Evolutionary conservation across 345 rosid genomes (phyloP).

Genomic region (Sonneratia caseolaris): DNA sequence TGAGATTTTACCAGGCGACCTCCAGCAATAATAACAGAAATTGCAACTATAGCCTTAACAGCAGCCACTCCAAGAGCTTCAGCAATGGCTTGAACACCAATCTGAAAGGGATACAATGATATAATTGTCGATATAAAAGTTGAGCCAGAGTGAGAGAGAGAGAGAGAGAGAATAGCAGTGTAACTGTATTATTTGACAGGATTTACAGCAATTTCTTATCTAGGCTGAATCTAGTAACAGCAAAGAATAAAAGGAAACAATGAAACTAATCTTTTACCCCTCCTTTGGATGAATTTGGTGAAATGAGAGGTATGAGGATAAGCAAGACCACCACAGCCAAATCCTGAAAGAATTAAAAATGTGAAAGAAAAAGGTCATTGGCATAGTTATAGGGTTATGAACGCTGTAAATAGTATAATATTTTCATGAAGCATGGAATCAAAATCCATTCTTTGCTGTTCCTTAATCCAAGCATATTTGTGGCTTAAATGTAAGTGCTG

Average conservation of each 20-base stretch:
- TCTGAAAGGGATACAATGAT: slow-evolving; percentile 34
- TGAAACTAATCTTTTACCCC: slow-evolving; percentile 56
- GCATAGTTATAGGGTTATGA: neutral
- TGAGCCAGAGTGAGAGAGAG: slow-evolving; percentile 1
- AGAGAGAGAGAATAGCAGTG: neutral
- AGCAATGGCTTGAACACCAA: slow-evolving; percentile 95
- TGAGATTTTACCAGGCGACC: slow-evolving; percentile 77
- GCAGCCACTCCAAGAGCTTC: slow-evolving; percentile 98
- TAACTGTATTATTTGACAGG: neutral
- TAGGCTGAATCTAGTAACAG: neutral
- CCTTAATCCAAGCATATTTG: neutral
- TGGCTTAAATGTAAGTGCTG: neutral
- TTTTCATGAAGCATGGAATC: neutral
- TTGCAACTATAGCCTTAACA: slow-evolving; percentile 91
- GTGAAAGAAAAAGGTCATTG: neutral
- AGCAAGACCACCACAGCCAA: slow-evolving; percentile 96
- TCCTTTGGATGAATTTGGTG: slow-evolving; percentile 98
- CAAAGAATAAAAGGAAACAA: slow-evolving; percentile 9
- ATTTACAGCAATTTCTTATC: neutral
- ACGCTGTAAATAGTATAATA: neutral
- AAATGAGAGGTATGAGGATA: slow-evolving; percentile 94
- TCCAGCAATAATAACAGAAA: slow-evolving; percentile 90
- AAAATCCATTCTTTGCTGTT: neutral
- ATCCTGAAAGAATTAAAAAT: slow-evolving; percentile 51
- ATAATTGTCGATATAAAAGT: slow-evolving; percentile 1